Base-by-base conservation (phyloP, 345 rosid genomes). In the Pistacia atlantica region DNA sequence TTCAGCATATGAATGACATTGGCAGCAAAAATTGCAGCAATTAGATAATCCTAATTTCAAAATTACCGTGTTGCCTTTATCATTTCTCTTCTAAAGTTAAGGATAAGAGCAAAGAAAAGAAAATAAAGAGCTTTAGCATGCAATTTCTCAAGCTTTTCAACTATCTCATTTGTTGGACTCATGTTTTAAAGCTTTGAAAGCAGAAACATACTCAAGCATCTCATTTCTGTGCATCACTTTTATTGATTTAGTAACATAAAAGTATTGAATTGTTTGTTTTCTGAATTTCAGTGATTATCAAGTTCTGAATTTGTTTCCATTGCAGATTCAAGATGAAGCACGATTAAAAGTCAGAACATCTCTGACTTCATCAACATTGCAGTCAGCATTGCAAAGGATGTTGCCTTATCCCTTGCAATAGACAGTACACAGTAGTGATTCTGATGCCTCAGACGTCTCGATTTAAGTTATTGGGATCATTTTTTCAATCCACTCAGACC, bases 321-420 rank as follows among this genome's bases (percentile, higher is more conserved):
- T 28, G 69, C 83, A 92, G 98, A 72, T 84, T 80, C 92, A 87
- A 63, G 95, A 95, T 71, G 93, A 92, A 82, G 94, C 94, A 65
- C 92, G 97, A 63, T 71, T 80, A 22, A 85, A 78, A 73, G 89
- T 92, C 71, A 87, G 97, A 84, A 85, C 83, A 57, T 90, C 89
- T 16, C 85, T 92, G 46, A 65, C 91, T 5, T 88, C 91, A 62
- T 71, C 77, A 58, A 81, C 92, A 69, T 89, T 87, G 33, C 91
- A 86, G 78, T 78, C 71, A 38, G 92, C 93, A 37, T 76, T 95
- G 69, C 90, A 88, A 80, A 83, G 95, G 72, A 87, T 88, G 76
- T 77, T 95, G 75, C 95, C 97, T 28, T 80, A 68, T 80, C 95
- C 95, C 97, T 31, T 93, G 98, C 89, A 87, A 83, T 74, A 89